Evolutionary conservation across 805 yeast species (phyloP), one percentile per base, ranked within the genome.

Genomic region (Tetrapisispora iriomotensis): DNA sequence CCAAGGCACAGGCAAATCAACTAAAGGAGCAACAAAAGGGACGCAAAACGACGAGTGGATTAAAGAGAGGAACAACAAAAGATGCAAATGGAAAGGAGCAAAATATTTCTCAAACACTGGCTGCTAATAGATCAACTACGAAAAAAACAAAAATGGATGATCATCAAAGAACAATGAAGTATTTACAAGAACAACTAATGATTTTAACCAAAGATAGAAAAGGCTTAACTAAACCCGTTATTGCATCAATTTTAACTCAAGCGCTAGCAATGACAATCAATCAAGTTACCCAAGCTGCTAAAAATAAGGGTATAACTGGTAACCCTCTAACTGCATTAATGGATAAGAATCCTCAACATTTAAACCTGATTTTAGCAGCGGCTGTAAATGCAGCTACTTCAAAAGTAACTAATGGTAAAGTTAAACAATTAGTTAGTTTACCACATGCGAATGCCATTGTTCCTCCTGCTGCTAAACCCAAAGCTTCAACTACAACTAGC

Each of bases 221-320:
- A 49, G 75, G 85, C 43, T 75, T 79, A 43, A 85, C 82, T 42
- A 83, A 85, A 29, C 87, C 82, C 20, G 77, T 86, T 6, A 85
- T 90, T 37, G 83, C 95, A 0, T 83, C 78, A 43, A 77, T 87
- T 39, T 67, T 88, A 49, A 88, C 96, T 8, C 87, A 83, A 50
- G 95, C 96, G 1, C 68, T 88, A 48, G 95, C 96, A 3, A 82
- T 88, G 67, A 90, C 95, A 0, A 86, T 88, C 45, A 90, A 94
- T 9, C 92, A 83, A 57, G 90, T 83, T 8, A 81, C 82, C 42
- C 88, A 79, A 48, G 88, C 88, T 7, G 95, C 95, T 0, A 84
- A 87, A 50, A 79, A 78, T 49, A 84, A 82, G 27, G 88, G 92
- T 14, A 79, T 83, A 43, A 76, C 78, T 1, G 84, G 86, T 17